phyloP scores from a whole-genome alignment of 768 basidiomycete genomes.

The Boletus pseudopeckii region DNA sequence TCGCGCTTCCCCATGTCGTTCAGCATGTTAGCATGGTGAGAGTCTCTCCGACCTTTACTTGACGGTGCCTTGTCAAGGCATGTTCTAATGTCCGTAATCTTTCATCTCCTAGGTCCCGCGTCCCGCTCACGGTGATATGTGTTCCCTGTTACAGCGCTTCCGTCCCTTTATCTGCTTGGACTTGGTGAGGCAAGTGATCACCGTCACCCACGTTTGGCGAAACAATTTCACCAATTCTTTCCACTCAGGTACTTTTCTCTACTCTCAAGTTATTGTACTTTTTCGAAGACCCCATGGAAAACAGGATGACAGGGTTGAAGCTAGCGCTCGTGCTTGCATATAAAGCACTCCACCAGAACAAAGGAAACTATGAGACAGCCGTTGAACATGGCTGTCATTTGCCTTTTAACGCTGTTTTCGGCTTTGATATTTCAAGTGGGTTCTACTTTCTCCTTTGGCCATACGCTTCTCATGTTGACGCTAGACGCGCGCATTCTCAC shows the following conservation, averaged over 20 bases:
- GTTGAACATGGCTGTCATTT: conserved; percentile 6
- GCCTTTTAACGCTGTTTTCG: conserved; percentile 1
- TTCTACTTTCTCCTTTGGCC: background rate
- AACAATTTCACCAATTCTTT: background rate
- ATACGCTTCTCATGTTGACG: conserved; percentile 1
- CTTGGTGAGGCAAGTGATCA: background rate
- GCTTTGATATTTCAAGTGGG: conserved; percentile 6
- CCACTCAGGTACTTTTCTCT: background rate
- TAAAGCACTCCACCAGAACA: conserved; percentile 9
- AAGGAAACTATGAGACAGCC: background rate
- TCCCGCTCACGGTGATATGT: background rate
- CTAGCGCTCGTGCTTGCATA: conserved; percentile 6
- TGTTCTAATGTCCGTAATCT: background rate
- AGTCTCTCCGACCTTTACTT: background rate
- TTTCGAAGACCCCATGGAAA: background rate
- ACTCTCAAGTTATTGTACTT: background rate
- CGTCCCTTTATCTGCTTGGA: background rate
- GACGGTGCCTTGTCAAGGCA: background rate
- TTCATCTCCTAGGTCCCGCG: background rate
- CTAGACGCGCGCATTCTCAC: conserved; percentile 9
- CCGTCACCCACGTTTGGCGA: background rate
- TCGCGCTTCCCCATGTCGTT: background rate
- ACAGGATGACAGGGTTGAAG: background rate
- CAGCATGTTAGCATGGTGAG: background rate
- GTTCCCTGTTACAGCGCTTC: background rate